A percentile compares a stretch with the other conserved stretches of the same genome.
Evolutionary conservation across 371 early-diverging fungal genomes (phyloP).

Genomic region (Choanephora cucurbitarum): DNA sequence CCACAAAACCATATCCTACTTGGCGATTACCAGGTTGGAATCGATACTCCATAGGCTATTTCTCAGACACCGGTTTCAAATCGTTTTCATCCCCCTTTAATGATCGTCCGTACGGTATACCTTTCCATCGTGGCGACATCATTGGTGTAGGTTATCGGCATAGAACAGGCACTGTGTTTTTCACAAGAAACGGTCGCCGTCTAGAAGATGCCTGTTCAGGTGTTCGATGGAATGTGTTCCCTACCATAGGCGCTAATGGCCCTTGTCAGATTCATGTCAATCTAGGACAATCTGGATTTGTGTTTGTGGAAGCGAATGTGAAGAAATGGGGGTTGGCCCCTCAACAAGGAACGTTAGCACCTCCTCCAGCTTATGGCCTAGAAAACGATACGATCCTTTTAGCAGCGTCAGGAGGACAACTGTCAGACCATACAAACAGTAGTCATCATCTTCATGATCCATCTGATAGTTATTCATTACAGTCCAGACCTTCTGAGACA

Average conservation of each 20-base stretch:
- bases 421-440: background rate
- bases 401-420: constrained; percentile 1
- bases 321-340: constrained; percentile 84
- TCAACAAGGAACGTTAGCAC: constrained; percentile 63
- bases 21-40: constrained; percentile 76
- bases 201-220: constrained; percentile 62
- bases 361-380: constrained; percentile 70
- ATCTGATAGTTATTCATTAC: constrained; percentile 12
- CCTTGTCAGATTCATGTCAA: constrained; percentile 68
- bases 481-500: constrained; percentile 1
- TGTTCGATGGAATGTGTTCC: constrained; percentile 58
- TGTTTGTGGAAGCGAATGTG: constrained; percentile 81
- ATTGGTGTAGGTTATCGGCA: constrained; percentile 81
- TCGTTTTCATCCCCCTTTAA: constrained; percentile 66
- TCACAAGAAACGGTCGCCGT: constrained; percentile 74
- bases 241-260: constrained; percentile 67
- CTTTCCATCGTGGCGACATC: constrained; percentile 72
- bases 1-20: constrained; percentile 70
- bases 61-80: constrained; percentile 65
- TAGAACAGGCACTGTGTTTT: constrained; percentile 74
- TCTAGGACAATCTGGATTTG: constrained; percentile 60
- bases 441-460: background rate
- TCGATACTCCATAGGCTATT: constrained; percentile 73
- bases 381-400: constrained; percentile 55
- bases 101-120: constrained; percentile 59